Percentiles rank a stretch among this genome's conserved stretches.
These are phyloP conservation scores for Tympanopsis confertula DNA, from an alignment of 2,329 filamentous ascomycete genomes.

Conservation along the genomic window DNA sequence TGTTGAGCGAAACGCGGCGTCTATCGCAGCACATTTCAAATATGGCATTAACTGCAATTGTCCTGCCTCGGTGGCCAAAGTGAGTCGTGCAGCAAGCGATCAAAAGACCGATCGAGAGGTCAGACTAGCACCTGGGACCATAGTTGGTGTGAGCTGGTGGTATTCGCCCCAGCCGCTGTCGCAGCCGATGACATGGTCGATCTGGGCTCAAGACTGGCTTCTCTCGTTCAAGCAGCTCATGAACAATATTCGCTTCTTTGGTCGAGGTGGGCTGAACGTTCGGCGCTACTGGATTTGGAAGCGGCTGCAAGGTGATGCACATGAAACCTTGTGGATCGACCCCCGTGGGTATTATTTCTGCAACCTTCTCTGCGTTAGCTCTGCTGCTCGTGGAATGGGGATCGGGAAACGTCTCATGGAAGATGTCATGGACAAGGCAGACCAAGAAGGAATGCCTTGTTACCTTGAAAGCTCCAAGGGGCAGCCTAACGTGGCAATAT, in stretches of 20 bases:
- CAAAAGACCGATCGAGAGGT: background rate
- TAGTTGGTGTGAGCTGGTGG: conserved; percentile 45
- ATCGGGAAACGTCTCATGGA: conserved; percentile 42
- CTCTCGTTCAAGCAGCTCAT: conserved; percentile 40
- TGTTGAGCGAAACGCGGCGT: conserved; percentile 38
- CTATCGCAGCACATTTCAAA: conserved; percentile 38
- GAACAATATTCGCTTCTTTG: conserved; percentile 39
- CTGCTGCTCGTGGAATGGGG: conserved; percentile 40
- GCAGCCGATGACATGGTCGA: conserved; percentile 31
- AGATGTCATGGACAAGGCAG: conserved; percentile 36
- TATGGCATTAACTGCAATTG: conserved; percentile 47
- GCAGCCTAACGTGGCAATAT: conserved; percentile 45
- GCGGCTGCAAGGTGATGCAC: conserved; percentile 36
- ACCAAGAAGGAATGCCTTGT: conserved; percentile 38
- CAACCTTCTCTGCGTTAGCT: conserved; percentile 47
- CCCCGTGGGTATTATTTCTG: conserved; percentile 48
- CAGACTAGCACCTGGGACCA: conserved; percentile 22
- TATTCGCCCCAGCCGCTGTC: conserved; percentile 29
- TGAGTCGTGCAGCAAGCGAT: background rate
- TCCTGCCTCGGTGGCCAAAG: conserved; percentile 37
- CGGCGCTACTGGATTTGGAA: conserved; percentile 50
- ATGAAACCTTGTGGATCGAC: conserved; percentile 38
- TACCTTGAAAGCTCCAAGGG: conserved; percentile 46
- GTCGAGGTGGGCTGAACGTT: conserved; percentile 42
- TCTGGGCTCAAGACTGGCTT: conserved; percentile 37